These are phyloP conservation scores for Colletotrichum salicis DNA, from an alignment of 2,329 filamentous ascomycete genomes.

Conservation along the genomic window DNA sequence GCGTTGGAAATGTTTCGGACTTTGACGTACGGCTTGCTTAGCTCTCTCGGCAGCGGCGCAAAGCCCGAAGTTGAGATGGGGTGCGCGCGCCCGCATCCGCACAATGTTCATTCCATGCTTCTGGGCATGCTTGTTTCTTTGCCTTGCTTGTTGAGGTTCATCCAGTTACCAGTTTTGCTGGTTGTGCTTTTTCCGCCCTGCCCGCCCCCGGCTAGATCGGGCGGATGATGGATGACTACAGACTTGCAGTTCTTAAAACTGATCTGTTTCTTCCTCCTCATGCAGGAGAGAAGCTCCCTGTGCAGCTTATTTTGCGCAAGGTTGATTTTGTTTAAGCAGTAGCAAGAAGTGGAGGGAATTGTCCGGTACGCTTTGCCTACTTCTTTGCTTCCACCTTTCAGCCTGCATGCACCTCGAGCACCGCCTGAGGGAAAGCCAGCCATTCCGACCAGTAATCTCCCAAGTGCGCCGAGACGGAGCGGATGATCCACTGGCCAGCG, in stretches of 20 bases:
- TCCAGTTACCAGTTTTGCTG: too few relatives aligned
- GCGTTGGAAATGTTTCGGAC: constrained; percentile 27
- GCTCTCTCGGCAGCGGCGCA: constrained; percentile 16
- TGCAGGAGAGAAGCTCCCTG: not conserved
- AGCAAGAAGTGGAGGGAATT: not conserved
- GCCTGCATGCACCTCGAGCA: constrained; percentile 15
- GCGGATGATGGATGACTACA: not conserved
- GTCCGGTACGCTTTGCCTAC: not conserved
- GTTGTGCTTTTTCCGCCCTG: not conserved
- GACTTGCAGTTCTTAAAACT: not conserved
- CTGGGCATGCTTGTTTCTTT: not conserved
- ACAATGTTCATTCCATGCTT: not conserved
- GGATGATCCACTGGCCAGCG: constrained; percentile 44
- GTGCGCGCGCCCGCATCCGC: not conserved
- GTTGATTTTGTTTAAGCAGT: not conserved
- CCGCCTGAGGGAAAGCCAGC: constrained; percentile 37
- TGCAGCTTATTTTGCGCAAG: not conserved
- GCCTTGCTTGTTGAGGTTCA: not conserved
- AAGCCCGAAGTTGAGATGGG: constrained; percentile 33
- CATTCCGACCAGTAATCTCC: constrained; percentile 46
- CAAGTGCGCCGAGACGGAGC: constrained; percentile 40
- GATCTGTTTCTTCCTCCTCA: not conserved
- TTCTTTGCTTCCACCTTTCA: not conserved
- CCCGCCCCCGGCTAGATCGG: not conserved
- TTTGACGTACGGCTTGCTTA: not conserved